Percentiles rank a stretch among this genome's conserved stretches.
Conservation (phyloP, 371 early-diverging fungal species). For the Mucor lusitanicus region DNA sequence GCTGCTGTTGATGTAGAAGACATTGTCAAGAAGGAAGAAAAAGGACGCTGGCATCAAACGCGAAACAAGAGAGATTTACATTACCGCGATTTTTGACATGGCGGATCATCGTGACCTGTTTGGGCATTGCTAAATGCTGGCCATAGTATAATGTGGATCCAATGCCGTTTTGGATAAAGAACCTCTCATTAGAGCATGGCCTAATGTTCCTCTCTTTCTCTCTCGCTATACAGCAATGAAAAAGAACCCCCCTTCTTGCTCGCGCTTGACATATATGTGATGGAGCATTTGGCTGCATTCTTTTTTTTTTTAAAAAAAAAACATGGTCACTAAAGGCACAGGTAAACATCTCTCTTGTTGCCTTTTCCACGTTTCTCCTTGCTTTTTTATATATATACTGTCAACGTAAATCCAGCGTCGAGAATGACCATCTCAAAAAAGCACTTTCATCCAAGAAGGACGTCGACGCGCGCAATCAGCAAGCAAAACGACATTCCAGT, state of each 20-base stretch:
- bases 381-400: not conserved
- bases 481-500: not conserved
- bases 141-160: no score
- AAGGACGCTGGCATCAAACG: not conserved
- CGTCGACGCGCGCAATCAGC: slow-evolving; percentile 7
- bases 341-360: not conserved
- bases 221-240: no score
- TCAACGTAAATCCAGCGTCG: not conserved
- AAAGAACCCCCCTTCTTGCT: no score
- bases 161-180: no score
- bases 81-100: not conserved
- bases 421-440: slow-evolving; percentile 16
- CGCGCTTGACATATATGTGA: no score
- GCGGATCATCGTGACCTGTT: not conserved
- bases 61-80: not conserved
- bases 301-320: not conserved
- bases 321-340: not conserved
- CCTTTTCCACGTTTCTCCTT: not conserved
- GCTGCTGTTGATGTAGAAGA: not conserved
- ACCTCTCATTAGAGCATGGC: no score
- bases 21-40: not conserved
- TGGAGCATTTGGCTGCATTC: no score
- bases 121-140: not conserved
- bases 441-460: slow-evolving; percentile 6
- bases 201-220: no score